Conservation (phyloP, 1,284 basidiomycete genomes). For the Malassezia sp. region DNA sequence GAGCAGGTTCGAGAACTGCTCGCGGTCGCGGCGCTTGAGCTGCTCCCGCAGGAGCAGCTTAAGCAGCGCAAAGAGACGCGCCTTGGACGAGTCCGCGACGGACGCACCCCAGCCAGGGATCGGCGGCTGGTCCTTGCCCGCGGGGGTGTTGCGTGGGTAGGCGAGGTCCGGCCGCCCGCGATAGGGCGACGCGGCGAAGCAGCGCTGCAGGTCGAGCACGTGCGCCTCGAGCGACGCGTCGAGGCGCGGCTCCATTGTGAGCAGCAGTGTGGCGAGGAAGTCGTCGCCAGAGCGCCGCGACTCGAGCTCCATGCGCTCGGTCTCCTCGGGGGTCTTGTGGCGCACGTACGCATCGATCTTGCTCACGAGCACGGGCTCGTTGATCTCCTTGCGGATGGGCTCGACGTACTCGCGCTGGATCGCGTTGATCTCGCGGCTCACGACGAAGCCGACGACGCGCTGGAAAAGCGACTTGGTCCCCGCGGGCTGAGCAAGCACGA, state of each 20-base stretch:
- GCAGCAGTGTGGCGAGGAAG: slow-evolving; percentile 38
- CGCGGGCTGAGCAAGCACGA: slow-evolving; percentile 41
- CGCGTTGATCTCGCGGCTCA: slow-evolving; percentile 27
- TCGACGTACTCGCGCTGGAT: slow-evolving; percentile 39
- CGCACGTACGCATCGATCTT: slow-evolving; percentile 41
- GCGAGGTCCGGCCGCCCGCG: slow-evolving; percentile 28
- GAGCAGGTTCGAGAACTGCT: slow-evolving; percentile 33
- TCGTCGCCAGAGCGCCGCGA: slow-evolving; percentile 34
- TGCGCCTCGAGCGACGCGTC: slow-evolving; percentile 19
- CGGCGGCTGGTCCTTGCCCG: slow-evolving; percentile 19
- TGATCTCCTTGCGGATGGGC: slow-evolving; percentile 35
- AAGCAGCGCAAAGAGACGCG: slow-evolving; percentile 39
- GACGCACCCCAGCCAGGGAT: slow-evolving; percentile 27
- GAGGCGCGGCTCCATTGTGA: slow-evolving; percentile 22
- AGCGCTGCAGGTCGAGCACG: slow-evolving; percentile 34
- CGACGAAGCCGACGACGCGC: slow-evolving; percentile 33
- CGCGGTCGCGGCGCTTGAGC: slow-evolving; percentile 38
- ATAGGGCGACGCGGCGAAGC: slow-evolving; percentile 37
- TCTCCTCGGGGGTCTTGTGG: slow-evolving; percentile 32
- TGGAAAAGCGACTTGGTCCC: slow-evolving; percentile 44
- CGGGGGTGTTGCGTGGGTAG: slow-evolving; percentile 31
- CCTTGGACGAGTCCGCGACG: slow-evolving; percentile 23
- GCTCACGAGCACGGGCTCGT: slow-evolving; percentile 29
- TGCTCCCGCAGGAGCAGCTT: slow-evolving; percentile 38
- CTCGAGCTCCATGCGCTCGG: slow-evolving; percentile 21